Base-by-base conservation (phyloP, 345 rosid species). In the Schrenkiella parvula region DNA sequence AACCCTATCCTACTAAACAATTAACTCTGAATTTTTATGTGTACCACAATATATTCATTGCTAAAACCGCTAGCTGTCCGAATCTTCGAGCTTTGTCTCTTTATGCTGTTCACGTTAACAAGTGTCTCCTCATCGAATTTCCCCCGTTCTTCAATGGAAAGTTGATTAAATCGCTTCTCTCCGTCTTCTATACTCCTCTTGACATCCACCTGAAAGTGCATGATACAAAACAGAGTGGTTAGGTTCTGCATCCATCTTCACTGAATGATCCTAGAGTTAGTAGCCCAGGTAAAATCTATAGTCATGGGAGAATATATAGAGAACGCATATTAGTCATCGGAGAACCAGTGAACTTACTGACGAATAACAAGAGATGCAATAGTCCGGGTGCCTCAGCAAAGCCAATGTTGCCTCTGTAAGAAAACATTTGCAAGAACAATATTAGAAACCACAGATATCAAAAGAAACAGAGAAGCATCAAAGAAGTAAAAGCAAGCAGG, bases 51-150 rank as follows among this genome's bases (percentile, higher is more conserved):
- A 75, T 89, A 92, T 70, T 89, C 96, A 60, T 89, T 92, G 82
- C 84, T 87, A 68, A 87, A 88, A 55, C 89, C 97, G 63, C 72
- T 84, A 52, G 87, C 78, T 84, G 81, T 84, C 57, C 56, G 82
- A 65, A 78, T 83, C 34, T 29, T 50, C 5, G 92, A 76, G 76
- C 89, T 88, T 79, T 84, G 88, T 72, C 81, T 86, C 78, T 80
- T 86, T 19, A 92, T 86, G 80, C 75, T 88, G 80, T 89, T 87
- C 51, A 95, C 96, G 70, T 92, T 95, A 59, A 92, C 97, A 32
- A 89, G 96, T 14, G 97, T 95, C 80, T 91, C 97, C 78, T 95
- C 96, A 19, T 91, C 96, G 59, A 95, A 92, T 79, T 95, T 89
- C 0, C 97, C 97, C 43, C 98, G 79, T 77, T 91, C 99, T 89